Percentiles rank a stretch among this genome's conserved stretches.
Conservation (phyloP, 768 basidiomycete genomes). For the Leucogyrophana mollusca region DNA sequence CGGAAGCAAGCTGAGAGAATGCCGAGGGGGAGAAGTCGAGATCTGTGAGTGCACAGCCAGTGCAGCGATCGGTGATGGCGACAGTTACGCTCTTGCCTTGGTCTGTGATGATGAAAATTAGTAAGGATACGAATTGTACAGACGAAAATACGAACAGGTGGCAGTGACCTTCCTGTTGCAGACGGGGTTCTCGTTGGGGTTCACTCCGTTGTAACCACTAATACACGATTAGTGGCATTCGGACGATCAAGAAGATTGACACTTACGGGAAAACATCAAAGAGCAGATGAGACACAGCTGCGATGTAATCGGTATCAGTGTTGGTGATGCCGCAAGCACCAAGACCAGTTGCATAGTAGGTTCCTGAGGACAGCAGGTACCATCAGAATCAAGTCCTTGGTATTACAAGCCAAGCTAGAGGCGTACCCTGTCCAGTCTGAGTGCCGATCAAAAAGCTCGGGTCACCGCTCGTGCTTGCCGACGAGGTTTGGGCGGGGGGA, state of each 20-base stretch:
- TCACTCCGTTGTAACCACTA: conserved; percentile 53
- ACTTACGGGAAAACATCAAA: conserved; percentile 37
- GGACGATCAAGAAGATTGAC: background rate
- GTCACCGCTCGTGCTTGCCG: conserved; percentile 8
- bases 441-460: conserved; percentile 47
- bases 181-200: conserved; percentile 78
- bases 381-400: too few species aligned
- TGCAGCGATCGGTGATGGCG: conserved; percentile 61
- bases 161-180: conserved; percentile 49
- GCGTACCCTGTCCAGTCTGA: conserved; percentile 47
- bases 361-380: too few species aligned
- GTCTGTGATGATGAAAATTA: conserved; percentile 35
- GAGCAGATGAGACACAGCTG: conserved; percentile 31
- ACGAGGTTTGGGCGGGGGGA: conserved; percentile 15
- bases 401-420: too few species aligned
- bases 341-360: conserved; percentile 33
- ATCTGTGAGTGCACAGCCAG: conserved; percentile 45
- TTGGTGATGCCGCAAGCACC: conserved; percentile 42
- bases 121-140: background rate
- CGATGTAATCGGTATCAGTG: conserved; percentile 26
- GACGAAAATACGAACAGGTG: conserved; percentile 40
- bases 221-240: conserved; percentile 5
- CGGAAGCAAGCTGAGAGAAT: conserved; percentile 47
- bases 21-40: conserved; percentile 66
- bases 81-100: conserved; percentile 49